Conservation (phyloP, 495 filamentous ascomycete genomes). For the Mytilinidion resinicola region DNA sequence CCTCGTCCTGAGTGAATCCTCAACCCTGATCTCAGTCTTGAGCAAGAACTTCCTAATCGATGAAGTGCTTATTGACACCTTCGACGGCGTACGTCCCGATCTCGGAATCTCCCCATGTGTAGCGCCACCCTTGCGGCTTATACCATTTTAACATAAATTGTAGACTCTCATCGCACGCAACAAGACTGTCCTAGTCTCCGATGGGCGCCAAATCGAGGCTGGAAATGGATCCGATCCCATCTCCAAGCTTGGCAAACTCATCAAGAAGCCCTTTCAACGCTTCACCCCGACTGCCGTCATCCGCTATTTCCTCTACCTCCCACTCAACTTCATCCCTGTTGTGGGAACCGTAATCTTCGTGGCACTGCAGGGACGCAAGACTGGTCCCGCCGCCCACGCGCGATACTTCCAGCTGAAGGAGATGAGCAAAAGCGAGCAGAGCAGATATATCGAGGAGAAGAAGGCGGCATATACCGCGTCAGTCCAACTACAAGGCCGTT, state of each 20-base stretch:
- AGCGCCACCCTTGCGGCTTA: no score
- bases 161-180: constrained; percentile 36
- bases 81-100: constrained; percentile 64
- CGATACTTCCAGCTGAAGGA: constrained; percentile 87
- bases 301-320: constrained; percentile 69
- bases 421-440: constrained; percentile 55
- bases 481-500: constrained; percentile 29
- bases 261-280: constrained; percentile 61
- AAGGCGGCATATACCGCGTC: constrained; percentile 69
- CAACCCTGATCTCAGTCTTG: constrained; percentile 67
- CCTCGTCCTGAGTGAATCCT: constrained; percentile 74
- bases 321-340: constrained; percentile 86
- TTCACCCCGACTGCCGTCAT: constrained; percentile 61
- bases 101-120: no score
- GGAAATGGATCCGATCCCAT: constrained; percentile 53
- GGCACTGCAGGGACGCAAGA: constrained; percentile 58
- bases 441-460: constrained; percentile 59
- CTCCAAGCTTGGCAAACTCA: constrained; percentile 63
- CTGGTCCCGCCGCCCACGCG: constrained; percentile 48
- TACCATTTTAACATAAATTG: background rate
- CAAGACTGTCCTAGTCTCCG: constrained; percentile 50
- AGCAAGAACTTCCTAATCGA: constrained; percentile 70
- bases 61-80: constrained; percentile 80
- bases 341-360: constrained; percentile 79
- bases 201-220: constrained; percentile 65